Conservation (phyloP, 345 rosid species). For the Gossypium rotundifolium region DNA sequence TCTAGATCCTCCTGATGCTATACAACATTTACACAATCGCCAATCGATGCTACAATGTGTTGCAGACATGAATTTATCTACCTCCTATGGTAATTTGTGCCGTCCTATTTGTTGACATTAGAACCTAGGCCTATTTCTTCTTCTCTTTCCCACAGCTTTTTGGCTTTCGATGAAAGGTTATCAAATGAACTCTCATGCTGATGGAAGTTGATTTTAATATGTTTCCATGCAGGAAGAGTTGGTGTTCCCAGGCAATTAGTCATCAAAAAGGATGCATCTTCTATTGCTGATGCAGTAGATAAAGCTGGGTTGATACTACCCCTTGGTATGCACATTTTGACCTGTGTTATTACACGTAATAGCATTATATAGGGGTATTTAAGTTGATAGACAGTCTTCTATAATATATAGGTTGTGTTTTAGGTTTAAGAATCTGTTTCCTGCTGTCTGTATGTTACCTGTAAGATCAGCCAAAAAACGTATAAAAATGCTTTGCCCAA, state of each 20-base stretch:
- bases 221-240: conserved; percentile 47
- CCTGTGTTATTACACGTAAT: not conserved
- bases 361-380: not conserved
- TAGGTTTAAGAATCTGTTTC: not conserved
- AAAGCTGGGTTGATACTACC: conserved; percentile 61
- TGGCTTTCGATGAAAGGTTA: not conserved
- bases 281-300: conserved; percentile 51
- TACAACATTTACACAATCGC: conserved; percentile 65
- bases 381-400: not conserved
- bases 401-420: not conserved
- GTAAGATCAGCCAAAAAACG: not conserved
- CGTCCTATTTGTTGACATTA: not conserved
- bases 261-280: conserved; percentile 56
- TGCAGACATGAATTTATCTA: conserved; percentile 66
- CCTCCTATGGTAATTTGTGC: conserved; percentile 37
- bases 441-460: not conserved
- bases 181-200: conserved; percentile 1
- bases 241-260: conserved; percentile 61
- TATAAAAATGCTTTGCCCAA: not conserved
- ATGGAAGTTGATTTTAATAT: not conserved
- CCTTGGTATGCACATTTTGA: conserved; percentile 34
- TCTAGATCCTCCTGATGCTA: conserved; percentile 84
- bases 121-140: not conserved
- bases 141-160: not conserved
- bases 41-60: conserved; percentile 83